Evolutionary conservation across 2,329 filamentous ascomycete genomes (phyloP).

Genomic region (Aspergillus sp.): DNA sequence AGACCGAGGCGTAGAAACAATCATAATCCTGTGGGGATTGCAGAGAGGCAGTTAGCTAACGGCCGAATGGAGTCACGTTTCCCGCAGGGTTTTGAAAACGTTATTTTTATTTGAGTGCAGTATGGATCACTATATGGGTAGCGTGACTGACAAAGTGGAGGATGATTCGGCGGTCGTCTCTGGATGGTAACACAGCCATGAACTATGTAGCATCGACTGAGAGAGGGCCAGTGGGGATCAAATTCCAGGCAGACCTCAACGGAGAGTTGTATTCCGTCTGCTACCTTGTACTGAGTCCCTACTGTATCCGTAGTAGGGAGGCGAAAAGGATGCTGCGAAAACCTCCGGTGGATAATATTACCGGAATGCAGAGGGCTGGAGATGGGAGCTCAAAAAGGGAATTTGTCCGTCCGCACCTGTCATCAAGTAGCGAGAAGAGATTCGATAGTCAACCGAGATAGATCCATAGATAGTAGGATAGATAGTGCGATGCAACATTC

Average conservation of each 20-base stretch:
- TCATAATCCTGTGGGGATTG: conserved; percentile 46
- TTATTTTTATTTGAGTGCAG: background rate
- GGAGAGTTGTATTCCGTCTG: background rate
- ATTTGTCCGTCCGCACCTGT: no score
- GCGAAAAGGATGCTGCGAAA: background rate
- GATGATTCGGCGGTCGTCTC: conserved; percentile 68
- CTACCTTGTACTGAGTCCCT: background rate
- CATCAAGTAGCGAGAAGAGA: no score
- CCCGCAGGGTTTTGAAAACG: background rate
- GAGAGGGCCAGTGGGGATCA: background rate
- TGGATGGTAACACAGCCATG: conserved; percentile 26
- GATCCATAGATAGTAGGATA: no score
- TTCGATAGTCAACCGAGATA: no score
- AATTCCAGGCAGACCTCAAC: no score
- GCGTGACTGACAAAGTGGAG: conserved; percentile 71
- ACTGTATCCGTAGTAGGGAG: background rate
- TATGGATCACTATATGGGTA: no score
- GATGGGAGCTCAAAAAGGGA: no score
- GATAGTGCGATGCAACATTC: background rate
- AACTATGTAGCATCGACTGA: background rate
- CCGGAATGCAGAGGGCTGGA: no score
- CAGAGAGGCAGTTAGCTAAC: background rate
- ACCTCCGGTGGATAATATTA: no score
- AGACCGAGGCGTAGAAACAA: conserved; percentile 92
- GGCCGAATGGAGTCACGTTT: background rate